Evolutionary conservation across 2,329 filamentous ascomycete species (phyloP), one percentile per base, ranked within the genome.

Genomic region (Penicillium olsonii): DNA sequence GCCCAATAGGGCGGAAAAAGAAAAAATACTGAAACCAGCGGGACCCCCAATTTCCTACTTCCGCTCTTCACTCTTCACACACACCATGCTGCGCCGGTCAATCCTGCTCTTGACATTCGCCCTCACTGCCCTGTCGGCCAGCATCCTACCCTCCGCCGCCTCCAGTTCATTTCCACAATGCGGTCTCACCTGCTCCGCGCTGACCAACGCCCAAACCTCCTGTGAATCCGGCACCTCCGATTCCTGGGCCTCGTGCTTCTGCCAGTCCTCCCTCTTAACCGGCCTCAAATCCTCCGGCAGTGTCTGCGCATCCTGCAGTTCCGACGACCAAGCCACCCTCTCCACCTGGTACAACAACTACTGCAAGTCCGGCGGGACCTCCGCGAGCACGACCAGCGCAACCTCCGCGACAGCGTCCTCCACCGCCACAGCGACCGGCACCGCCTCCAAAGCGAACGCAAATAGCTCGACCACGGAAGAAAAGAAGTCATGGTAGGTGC

Each of bases 201-300:
- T 90, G 37, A 84, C 80, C 65, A 81, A 88, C 68, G 89, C 87
- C 50, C 88, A 91, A 64, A 80, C 80, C 38, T 83, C 77, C 53
- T 95, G 90, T 69, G 33, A 75, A 70, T 3, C 68, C 79, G 5
- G 68, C 71, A 75, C 78, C 40, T 67, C 78, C 34, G 63, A 68
- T 17, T 79, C 76, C 37, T 89, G 87, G 67, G 76, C 83, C 43
- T 75, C 78, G 29, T 95, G 90, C 72, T 91, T 95, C 74, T 95
- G 90, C 73, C 74, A 78, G 60, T 83, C 87, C 42, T 56, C 76
- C 11, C 73, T 78, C 18, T 78, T 94, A 2, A 72, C 77, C 4
- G 68, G 77, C 8, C 84, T 90, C 48, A 79, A 81, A 26, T 72
- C 75, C 10, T 79, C 77, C 4, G 81, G 81, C 4, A 79, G 88